phyloP scores from a whole-genome alignment of 345 rosid genomes.

The Ricinus communis region DNA sequence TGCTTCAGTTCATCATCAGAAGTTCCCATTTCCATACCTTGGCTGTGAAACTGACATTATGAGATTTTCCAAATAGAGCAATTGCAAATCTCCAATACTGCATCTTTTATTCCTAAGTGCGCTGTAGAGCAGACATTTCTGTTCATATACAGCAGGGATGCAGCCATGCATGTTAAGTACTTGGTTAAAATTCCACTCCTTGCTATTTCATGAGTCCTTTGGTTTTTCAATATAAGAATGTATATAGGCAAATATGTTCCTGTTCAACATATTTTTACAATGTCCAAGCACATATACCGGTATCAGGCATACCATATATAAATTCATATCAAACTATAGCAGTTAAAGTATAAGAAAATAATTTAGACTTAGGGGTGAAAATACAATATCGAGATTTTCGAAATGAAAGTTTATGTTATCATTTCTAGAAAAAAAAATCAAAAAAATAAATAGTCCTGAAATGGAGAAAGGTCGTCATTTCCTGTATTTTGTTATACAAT shows the following conservation, averaged over 20 bases:
- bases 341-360: no score
- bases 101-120: not conserved
- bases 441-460: no score
- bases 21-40: conserved; percentile 64
- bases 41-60: conserved; percentile 50
- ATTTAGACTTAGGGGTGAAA: no score
- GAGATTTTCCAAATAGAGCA: conserved; percentile 54
- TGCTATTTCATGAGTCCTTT: not conserved
- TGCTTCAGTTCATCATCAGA: conserved; percentile 32
- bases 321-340: no score
- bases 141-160: not conserved
- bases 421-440: no score
- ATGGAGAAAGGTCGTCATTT: no score
- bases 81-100: not conserved
- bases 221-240: conserved; percentile 8
- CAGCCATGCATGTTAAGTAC: not conserved
- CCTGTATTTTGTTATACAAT: no score
- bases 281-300: no score
- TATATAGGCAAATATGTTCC: not conserved
- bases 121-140: conserved; percentile 3
- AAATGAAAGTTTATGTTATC: no score
- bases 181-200: not conserved
- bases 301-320: no score
- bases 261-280: no score
- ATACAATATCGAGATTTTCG: no score